A percentile compares a stretch with the other conserved stretches of the same genome.
Conservation (phyloP, 805 yeast genomes). For the Candida cerambycidarum region DNA sequence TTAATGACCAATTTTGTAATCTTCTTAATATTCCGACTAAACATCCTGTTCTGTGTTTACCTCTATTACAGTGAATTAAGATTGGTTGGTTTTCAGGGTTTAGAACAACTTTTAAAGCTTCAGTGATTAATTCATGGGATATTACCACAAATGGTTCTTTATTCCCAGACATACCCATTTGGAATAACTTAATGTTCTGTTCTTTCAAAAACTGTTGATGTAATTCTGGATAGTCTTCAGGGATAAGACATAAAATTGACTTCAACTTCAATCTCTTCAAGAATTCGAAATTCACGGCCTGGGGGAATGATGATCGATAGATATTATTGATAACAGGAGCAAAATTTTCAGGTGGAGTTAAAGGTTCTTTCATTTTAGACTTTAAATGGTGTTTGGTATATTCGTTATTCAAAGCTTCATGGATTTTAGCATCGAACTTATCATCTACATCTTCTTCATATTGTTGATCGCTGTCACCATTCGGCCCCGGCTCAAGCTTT, state of each 20-base stretch:
- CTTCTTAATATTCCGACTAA: slow-evolving; percentile 89
- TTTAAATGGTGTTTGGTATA: slow-evolving; percentile 4
- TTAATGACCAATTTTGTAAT: slow-evolving; percentile 87
- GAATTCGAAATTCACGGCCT: slow-evolving; percentile 76
- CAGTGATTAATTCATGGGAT: slow-evolving; percentile 63
- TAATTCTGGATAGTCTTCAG: slow-evolving; percentile 87
- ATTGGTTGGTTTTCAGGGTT: slow-evolving; percentile 90
- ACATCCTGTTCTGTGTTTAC: slow-evolving; percentile 97
- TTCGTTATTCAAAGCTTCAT: slow-evolving; percentile 8
- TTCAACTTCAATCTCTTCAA: slow-evolving; percentile 61
- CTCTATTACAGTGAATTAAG: slow-evolving; percentile 91
- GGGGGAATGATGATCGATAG: slow-evolving; percentile 88
- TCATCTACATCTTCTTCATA: slow-evolving; percentile 45
- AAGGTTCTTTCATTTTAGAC: slow-evolving; percentile 15
- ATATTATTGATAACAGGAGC: slow-evolving; percentile 72
- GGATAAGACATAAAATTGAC: slow-evolving; percentile 78
- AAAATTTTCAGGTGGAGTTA: slow-evolving; percentile 87
- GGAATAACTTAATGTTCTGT: slow-evolving; percentile 69
- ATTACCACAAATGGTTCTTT: slow-evolving; percentile 90
- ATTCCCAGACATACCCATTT: slow-evolving; percentile 92
- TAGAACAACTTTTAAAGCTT: slow-evolving; percentile 76
- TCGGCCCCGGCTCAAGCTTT: neutral
- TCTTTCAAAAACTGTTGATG: slow-evolving; percentile 62
- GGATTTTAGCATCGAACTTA: slow-evolving; percentile 30
- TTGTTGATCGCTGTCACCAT: neutral